Evolutionary conservation across 768 basidiomycete genomes (phyloP).

Genomic region (Pilatotrama ljubarskyi): DNA sequence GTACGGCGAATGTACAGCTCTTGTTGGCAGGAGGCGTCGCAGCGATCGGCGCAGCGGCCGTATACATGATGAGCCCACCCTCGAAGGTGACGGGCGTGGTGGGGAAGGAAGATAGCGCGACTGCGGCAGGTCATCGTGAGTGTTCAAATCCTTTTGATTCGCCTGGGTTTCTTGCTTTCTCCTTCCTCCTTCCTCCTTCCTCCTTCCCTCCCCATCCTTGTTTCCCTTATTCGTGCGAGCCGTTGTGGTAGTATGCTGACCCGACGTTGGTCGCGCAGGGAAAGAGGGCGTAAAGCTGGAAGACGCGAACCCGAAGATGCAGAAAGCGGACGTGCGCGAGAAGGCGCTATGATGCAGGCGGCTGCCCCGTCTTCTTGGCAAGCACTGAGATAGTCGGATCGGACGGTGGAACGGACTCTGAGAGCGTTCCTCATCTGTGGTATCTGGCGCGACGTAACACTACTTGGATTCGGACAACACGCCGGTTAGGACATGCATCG

Average conservation of each 20-base stretch:
- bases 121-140: not conserved
- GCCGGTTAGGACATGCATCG: too few species aligned
- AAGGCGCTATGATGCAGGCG: constrained; percentile 1
- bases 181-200: too few species aligned
- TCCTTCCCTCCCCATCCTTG: too few species aligned
- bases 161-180: too few species aligned
- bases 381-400: too few species aligned
- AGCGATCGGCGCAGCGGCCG: not conserved
- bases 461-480: too few species aligned
- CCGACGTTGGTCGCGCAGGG: not conserved
- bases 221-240: too few species aligned
- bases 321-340: not conserved
- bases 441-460: too few species aligned
- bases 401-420: too few species aligned
- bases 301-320: not conserved
- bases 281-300: not conserved
- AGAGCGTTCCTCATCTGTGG: too few species aligned
- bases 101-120: not conserved
- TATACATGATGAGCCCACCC: not conserved
- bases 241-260: too few species aligned
- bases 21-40: not conserved
- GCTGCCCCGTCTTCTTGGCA: too few species aligned
- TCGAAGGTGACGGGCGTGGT: not conserved
- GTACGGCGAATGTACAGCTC: not conserved
- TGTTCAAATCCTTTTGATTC: not conserved